Conservation (phyloP, 352 stramenopile species). For the Sclerospora graminicola region DNA sequence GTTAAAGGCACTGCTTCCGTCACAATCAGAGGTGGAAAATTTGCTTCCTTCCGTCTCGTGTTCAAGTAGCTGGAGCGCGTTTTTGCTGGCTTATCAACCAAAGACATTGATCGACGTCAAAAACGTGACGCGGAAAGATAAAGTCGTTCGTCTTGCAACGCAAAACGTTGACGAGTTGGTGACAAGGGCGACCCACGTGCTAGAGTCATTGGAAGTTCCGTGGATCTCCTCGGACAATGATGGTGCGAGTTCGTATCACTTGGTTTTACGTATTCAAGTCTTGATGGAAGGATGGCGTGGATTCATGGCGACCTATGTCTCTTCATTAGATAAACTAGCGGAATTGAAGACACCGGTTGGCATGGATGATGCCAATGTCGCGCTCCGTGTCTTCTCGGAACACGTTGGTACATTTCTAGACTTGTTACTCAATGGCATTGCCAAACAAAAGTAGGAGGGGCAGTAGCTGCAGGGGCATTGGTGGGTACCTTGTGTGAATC, state of each 20-base stretch:
- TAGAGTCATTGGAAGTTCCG: constrained; percentile 18
- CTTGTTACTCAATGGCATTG: constrained; percentile 6
- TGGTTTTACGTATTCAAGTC: constrained; percentile 24
- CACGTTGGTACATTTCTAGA: constrained; percentile 11
- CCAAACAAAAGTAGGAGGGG: constrained; percentile 11
- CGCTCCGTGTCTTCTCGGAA: constrained; percentile 30
- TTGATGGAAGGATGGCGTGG: constrained; percentile 33
- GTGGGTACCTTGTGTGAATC: constrained; percentile 26
- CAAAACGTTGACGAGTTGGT: constrained; percentile 35
- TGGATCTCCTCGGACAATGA: constrained; percentile 2
- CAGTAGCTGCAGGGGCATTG: constrained; percentile 28
- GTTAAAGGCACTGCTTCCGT: constrained; percentile 33
- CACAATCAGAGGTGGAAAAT: constrained; percentile 14
- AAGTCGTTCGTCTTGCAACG: constrained; percentile 35
- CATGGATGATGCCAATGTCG: constrained; percentile 26
- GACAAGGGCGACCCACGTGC: constrained; percentile 8
- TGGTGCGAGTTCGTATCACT: constrained; percentile 1
- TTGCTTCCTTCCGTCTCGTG: constrained; percentile 4
- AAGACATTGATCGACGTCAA: constrained; percentile 23
- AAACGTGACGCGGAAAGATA: constrained; percentile 39
- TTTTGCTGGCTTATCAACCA: constrained; percentile 35
- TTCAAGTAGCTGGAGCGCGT: constrained; percentile 22
- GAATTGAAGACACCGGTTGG: constrained; percentile 32
- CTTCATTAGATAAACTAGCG: constrained; percentile 24
- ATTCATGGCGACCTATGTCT: constrained; percentile 34